Conservation (phyloP, 2,329 filamentous ascomycete species). For the Cercospora zeae-maydis region DNA sequence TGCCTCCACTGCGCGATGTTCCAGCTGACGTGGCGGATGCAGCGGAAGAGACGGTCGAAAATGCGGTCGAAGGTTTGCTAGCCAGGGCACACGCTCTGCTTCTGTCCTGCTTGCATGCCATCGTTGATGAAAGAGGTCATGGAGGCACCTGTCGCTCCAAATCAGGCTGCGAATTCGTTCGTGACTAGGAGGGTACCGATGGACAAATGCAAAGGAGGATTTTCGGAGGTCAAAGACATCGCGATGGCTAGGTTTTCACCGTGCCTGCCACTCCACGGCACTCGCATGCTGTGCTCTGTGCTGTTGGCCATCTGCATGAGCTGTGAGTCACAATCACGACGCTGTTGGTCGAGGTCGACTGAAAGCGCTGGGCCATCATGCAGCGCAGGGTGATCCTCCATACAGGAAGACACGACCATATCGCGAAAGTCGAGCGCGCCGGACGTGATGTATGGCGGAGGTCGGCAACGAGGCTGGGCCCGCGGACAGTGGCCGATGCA, state of each 20-base stretch:
- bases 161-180: slow-evolving; percentile 22
- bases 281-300: slow-evolving; percentile 18
- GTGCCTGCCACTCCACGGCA: slow-evolving; percentile 22
- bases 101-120: slow-evolving; percentile 31
- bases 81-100: slow-evolving; percentile 28
- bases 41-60: slow-evolving; percentile 34
- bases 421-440: slow-evolving; percentile 35
- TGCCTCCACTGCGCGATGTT: slow-evolving; percentile 38
- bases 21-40: slow-evolving; percentile 36
- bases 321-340: slow-evolving; percentile 27
- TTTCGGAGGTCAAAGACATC: slow-evolving; percentile 21
- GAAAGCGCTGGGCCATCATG: slow-evolving; percentile 19
- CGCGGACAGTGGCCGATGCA: slow-evolving; percentile 16
- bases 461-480: slow-evolving; percentile 36
- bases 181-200: slow-evolving; percentile 13
- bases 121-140: slow-evolving; percentile 25
- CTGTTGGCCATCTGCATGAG: slow-evolving; percentile 25
- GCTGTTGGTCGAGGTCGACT: slow-evolving; percentile 21
- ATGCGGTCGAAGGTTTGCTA: slow-evolving; percentile 35
- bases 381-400: slow-evolving; percentile 19
- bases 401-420: slow-evolving; percentile 31
- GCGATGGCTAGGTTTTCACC: slow-evolving; percentile 15
- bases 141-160: slow-evolving; percentile 15
- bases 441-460: slow-evolving; percentile 33
- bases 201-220: slow-evolving; percentile 18